These are phyloP conservation scores for Clonostachys rhizophaga DNA, from an alignment of 2,329 filamentous ascomycete species.

Conservation along the genomic window DNA sequence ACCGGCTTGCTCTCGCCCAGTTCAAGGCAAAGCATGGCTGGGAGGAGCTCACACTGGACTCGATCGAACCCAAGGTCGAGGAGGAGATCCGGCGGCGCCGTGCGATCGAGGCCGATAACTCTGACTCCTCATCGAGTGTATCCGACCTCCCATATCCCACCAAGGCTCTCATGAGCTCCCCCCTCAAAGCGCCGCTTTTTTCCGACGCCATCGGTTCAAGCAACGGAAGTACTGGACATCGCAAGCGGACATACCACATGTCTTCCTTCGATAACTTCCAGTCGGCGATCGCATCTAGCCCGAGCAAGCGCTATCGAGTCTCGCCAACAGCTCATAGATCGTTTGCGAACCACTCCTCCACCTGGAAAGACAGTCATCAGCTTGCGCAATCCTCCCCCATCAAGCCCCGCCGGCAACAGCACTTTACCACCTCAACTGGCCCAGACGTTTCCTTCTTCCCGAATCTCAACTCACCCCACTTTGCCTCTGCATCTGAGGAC, in stretches of 20 bases:
- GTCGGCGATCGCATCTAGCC: slow-evolving; percentile 37
- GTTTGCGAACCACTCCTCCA: slow-evolving; percentile 39
- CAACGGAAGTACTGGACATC: slow-evolving; percentile 60
- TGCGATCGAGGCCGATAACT: slow-evolving; percentile 64
- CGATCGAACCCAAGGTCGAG: slow-evolving; percentile 79
- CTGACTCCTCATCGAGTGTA: slow-evolving; percentile 79
- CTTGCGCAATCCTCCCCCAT: slow-evolving; percentile 84
- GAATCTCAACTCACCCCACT: slow-evolving; percentile 53
- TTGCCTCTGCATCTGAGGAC: slow-evolving; percentile 66
- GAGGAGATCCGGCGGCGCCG: slow-evolving; percentile 73
- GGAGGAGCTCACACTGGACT: slow-evolving; percentile 83
- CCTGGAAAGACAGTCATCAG: slow-evolving; percentile 75
- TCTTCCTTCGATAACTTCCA: slow-evolving; percentile 48
- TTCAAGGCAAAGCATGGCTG: slow-evolving; percentile 97
- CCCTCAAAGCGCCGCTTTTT: slow-evolving; percentile 77
- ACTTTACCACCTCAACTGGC: slow-evolving; percentile 67
- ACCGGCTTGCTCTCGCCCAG: slow-evolving; percentile 89
- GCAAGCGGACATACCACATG: slow-evolving; percentile 56
- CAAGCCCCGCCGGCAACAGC: slow-evolving; percentile 68
- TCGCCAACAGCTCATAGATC: slow-evolving; percentile 59
- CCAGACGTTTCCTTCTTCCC: slow-evolving; percentile 78
- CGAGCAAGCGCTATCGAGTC: slow-evolving; percentile 65
- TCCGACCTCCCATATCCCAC: slow-evolving; percentile 66
- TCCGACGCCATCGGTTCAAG: slow-evolving; percentile 76
- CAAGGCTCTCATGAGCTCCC: slow-evolving; percentile 70